A percentile compares a stretch with the other conserved stretches of the same genome.
These are phyloP conservation scores for Tremella fuciformis DNA, from an alignment of 768 basidiomycete species.

Conservation along the genomic window DNA sequence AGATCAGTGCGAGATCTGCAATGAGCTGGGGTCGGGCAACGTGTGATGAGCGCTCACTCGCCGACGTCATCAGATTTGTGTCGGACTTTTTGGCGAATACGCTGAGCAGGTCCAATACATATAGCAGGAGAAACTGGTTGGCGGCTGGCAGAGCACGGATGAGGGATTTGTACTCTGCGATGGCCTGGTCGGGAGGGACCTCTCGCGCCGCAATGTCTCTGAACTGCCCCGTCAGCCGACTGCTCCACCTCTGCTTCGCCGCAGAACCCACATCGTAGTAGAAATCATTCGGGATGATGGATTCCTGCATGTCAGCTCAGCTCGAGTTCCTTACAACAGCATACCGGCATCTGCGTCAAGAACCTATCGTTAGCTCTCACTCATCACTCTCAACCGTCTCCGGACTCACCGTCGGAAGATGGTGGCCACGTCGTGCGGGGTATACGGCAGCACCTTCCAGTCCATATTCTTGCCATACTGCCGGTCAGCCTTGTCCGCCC, in stretches of 20 bases:
- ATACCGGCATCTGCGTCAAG: constrained; percentile 91
- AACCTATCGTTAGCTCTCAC: constrained; percentile 55
- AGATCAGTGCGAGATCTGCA: constrained; percentile 91
- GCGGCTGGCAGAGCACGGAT: constrained; percentile 79
- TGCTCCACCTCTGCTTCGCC: neutral
- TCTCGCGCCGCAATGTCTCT: constrained; percentile 28
- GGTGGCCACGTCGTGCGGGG: constrained; percentile 94
- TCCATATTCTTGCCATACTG: constrained; percentile 88
- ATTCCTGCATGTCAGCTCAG: constrained; percentile 61
- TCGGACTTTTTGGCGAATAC: constrained; percentile 89
- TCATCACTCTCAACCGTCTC: neutral
- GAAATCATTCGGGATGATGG: constrained; percentile 86
- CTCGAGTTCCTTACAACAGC: constrained; percentile 47
- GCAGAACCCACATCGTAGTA: constrained; percentile 71
- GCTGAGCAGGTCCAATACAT: constrained; percentile 90
- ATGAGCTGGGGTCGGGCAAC: neutral
- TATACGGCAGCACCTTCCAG: constrained; percentile 81
- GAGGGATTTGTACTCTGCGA: constrained; percentile 75
- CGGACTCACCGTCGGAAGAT: constrained; percentile 69
- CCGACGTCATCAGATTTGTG: constrained; percentile 91
- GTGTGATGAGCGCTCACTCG: constrained; percentile 61
- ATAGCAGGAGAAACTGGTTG: constrained; percentile 93
- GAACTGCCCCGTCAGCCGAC: constrained; percentile 29
- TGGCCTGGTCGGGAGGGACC: constrained; percentile 49
- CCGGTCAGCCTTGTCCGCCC: neutral